Percentiles rank a stretch among this genome's conserved stretches.
Conservation (phyloP, 805 yeast species). For the Torulaspora delbrueckii region DNA sequence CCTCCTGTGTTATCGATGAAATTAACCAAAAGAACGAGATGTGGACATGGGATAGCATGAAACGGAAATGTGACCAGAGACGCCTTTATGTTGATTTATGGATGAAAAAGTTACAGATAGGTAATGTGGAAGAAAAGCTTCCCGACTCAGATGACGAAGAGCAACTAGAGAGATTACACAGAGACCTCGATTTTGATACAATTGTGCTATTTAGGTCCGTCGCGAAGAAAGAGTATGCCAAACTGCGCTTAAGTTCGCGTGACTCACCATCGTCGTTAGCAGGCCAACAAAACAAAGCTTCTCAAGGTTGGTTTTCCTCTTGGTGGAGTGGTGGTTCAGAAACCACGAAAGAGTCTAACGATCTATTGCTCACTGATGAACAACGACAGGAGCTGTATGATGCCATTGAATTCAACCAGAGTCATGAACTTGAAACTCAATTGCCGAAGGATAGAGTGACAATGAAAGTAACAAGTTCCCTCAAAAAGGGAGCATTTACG, state of each 20-base stretch:
- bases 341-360: conserved; percentile 31
- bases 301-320: conserved; percentile 60
- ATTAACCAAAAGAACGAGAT: conserved; percentile 73
- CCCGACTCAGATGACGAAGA: conserved; percentile 37
- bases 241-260: conserved; percentile 41
- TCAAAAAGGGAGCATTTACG: conserved; percentile 73
- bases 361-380: conserved; percentile 66
- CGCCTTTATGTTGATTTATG: conserved; percentile 61
- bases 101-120: conserved; percentile 49
- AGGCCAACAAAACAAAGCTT: conserved; percentile 9
- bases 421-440: conserved; percentile 44
- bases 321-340: conserved; percentile 54
- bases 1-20: conserved; percentile 67
- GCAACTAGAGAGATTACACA: conserved; percentile 51
- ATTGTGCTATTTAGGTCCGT: conserved; percentile 79
- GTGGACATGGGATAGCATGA: conserved; percentile 87
- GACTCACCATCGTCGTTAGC: conserved; percentile 14
- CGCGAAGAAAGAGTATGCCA: conserved; percentile 61
- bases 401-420: conserved; percentile 87
- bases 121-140: conserved; percentile 30
- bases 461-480: conserved; percentile 60
- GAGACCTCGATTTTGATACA: conserved; percentile 63
- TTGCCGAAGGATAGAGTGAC: conserved; percentile 69
- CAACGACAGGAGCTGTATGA: conserved; percentile 86
- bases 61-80: conserved; percentile 66